Evolutionary conservation across 257 asterid genomes (phyloP).

Genomic region (Lycium barbarum): DNA sequence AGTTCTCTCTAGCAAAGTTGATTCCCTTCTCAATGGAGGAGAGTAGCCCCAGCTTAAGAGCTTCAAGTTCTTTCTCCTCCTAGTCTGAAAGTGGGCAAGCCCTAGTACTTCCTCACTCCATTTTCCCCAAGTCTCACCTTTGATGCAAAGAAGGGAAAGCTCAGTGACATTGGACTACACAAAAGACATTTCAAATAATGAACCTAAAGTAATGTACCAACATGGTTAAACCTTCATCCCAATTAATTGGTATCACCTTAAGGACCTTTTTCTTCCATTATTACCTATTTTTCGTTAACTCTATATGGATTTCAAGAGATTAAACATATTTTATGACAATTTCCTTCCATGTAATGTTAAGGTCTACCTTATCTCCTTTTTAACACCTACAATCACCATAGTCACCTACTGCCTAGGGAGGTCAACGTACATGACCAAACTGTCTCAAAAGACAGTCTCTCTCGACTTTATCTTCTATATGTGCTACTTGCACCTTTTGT

Average conservation of each 20-base stretch:
- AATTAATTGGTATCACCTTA: neutral
- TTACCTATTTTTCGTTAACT: neutral
- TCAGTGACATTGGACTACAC: constrained; percentile 74
- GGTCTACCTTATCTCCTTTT: neutral
- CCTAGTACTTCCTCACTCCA: constrained; percentile 79
- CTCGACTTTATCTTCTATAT: neutral
- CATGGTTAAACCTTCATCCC: neutral
- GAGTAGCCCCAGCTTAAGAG: constrained; percentile 62
- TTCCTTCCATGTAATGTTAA: neutral
- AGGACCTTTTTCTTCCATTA: neutral
- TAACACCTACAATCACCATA: neutral
- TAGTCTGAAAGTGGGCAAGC: constrained; percentile 57
- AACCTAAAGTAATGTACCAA: neutral
- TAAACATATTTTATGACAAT: neutral
- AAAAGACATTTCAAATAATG: constrained; percentile 56
- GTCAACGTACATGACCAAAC: constrained; percentile 3
- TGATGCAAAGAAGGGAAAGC: constrained; percentile 73
- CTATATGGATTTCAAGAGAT: neutral
- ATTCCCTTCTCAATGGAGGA: constrained; percentile 76
- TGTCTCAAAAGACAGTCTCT: neutral
- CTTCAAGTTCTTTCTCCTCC: constrained; percentile 70
- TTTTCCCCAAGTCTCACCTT: constrained; percentile 77
- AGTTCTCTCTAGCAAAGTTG: constrained; percentile 53
- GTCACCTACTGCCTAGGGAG: neutral
- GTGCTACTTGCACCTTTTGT: neutral